Evolutionary conservation across 139 green algal genomes (phyloP), one percentile per base, ranked within the genome.

Genomic region (Pseudopediastrum boryanum): DNA sequence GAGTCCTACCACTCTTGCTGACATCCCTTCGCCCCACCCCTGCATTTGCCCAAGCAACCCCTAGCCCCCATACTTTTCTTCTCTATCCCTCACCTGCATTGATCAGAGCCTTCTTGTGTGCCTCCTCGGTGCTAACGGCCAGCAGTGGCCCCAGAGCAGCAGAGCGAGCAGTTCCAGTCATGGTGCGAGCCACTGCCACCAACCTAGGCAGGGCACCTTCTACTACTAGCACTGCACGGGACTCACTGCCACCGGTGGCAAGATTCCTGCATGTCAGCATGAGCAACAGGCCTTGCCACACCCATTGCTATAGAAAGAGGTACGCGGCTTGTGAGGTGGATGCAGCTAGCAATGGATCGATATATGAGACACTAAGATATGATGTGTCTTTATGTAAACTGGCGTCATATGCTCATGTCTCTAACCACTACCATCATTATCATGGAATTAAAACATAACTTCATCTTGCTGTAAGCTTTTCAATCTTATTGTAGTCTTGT

Each of bases 71-170:
- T 58, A n/a, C n/a, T n/a, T 19, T 58, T 27, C 48, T 19, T 27
- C 16, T 16, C 48, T 19, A 58, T 19, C 48, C 5, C 56, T 23
- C 58, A 72, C 75, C 75, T 36, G 46, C 46, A n/a, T 62, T 63
- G 3, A 29, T 42, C 25, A 81, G 27, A 8, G 75, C 75, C 1
- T 42, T 41, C 33, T 36, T 52, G 75, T 81, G 75, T 16, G 52
- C 38, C 12, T 48, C 62, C 19, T 75, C 75, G n/a, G 63, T 58
- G 62, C 54, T 72, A 35, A 81, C 62, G 35, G 66, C 62, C 46
- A 81, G 62, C 62, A 81, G 62, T 10, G 43, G 43, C 2, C 62
- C 75, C 33, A 81, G 62, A 23, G 75, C 75, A 16, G 75, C 75
- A 43, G 62, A 65, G 16, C 75, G 65, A 8, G 59, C 75, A 4